Percentiles rank a stretch among this genome's conserved stretches.
Evolutionary conservation across 306 rosid species (phyloP).

Genomic region (Vigna unguiculata): DNA sequence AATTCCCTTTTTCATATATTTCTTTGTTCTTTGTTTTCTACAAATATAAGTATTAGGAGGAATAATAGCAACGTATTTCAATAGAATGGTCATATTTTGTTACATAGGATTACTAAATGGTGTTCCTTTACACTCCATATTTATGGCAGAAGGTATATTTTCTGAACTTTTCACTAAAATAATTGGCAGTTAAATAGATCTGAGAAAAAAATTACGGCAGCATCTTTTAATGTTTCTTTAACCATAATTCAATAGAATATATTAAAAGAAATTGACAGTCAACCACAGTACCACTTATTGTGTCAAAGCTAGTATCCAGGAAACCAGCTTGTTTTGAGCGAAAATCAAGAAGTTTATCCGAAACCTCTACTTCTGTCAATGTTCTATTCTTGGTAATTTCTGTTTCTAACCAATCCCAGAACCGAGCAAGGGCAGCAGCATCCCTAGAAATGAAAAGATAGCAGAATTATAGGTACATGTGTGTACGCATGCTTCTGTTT

Average conservation of each 20-base stretch:
- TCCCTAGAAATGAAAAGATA: conserved; percentile 69
- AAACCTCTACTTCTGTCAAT: conserved; percentile 83
- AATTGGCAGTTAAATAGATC: conserved; percentile 10
- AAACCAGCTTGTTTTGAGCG: conserved; percentile 91
- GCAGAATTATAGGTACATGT: conserved; percentile 32
- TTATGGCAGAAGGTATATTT: background rate
- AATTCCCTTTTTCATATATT: too few relatives aligned
- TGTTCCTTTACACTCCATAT: conserved; percentile 25
- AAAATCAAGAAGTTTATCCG: conserved; percentile 89
- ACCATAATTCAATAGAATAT: conserved; percentile 35
- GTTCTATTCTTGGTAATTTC: conserved; percentile 62
- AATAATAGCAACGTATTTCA: conserved; percentile 35
- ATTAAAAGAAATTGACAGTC: conserved; percentile 12
- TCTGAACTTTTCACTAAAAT: conserved; percentile 7
- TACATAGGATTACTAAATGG: conserved; percentile 19
- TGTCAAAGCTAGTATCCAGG: conserved; percentile 92
- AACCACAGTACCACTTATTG: conserved; percentile 92
- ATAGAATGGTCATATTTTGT: conserved; percentile 30
- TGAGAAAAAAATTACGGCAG: conserved; percentile 14
- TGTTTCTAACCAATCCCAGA: conserved; percentile 94
- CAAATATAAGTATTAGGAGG: conserved; percentile 13
- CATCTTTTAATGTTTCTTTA: conserved; percentile 36
- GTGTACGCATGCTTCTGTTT: background rate
- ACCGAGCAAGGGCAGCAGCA: conserved; percentile 90
- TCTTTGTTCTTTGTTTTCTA: too few relatives aligned